phyloP scores from a whole-genome alignment of 495 filamentous ascomycete species.

The Cercophora sp. region DNA sequence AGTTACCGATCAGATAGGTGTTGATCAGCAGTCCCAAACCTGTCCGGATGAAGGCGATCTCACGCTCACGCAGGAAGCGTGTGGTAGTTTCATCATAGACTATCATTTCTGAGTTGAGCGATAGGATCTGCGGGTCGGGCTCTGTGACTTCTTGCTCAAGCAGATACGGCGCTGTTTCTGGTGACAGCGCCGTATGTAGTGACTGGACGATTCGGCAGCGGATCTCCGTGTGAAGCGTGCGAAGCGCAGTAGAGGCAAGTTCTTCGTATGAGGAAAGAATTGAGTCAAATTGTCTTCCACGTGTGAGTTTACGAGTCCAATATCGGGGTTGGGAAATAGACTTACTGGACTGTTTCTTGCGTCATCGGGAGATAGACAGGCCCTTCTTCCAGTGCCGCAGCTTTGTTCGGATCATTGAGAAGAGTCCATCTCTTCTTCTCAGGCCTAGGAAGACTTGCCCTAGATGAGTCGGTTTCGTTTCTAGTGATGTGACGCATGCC shows the following conservation, averaged over 20 bases:
- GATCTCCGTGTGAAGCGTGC: conserved; percentile 83
- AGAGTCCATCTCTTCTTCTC: conserved; percentile 76
- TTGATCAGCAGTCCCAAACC: conserved; percentile 56
- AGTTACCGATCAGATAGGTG: conserved; percentile 41
- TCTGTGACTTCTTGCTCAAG: conserved; percentile 70
- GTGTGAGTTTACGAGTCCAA: no score
- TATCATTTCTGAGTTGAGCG: conserved; percentile 75
- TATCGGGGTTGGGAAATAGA: no score
- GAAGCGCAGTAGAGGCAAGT: conserved; percentile 69
- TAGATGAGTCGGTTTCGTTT: conserved; percentile 51
- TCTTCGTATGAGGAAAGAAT: conserved; percentile 75
- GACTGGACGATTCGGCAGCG: conserved; percentile 75
- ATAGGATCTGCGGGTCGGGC: conserved; percentile 72
- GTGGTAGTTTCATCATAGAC: conserved; percentile 77
- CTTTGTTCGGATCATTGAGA: conserved; percentile 55
- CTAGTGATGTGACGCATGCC: conserved; percentile 70
- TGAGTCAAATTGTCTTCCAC: conserved; percentile 72
- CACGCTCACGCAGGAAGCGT: conserved; percentile 62
- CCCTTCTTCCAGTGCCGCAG: conserved; percentile 36
- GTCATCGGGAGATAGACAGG: conserved; percentile 88
- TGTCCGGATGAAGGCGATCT: conserved; percentile 64
- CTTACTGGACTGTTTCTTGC: conserved; percentile 70
- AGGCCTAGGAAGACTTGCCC: conserved; percentile 41
- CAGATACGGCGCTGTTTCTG: conserved; percentile 62
- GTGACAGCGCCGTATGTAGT: conserved; percentile 51